Evolutionary conservation across 805 yeast genomes (phyloP), one percentile per base, ranked within the genome.

Genomic region (Hermanozyma aechmeae): DNA sequence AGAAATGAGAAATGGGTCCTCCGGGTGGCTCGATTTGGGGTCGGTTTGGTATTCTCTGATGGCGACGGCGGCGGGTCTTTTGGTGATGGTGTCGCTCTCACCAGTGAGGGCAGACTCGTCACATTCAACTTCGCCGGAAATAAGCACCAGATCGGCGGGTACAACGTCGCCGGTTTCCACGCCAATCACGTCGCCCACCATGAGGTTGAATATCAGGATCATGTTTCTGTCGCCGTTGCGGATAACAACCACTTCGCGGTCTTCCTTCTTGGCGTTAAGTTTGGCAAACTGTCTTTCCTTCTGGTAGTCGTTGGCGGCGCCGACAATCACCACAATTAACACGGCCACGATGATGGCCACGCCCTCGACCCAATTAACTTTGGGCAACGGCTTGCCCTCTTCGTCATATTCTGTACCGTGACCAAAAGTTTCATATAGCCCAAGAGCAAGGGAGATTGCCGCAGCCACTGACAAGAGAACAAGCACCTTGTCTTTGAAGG

Each of bases 351-450:
- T 72, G 49, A 92, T 92, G 23, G 98, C 99, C 22, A 87, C 95
- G 43, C 99, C 99, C 62, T 92, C 99, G 27, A 93, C 95, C 96
- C 97, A 92, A 46, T 89, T 95, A 18, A 92, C 93, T 45, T 76
- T 73, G 12, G 96, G 96, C 31, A 76, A 53, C 13, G 73, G 64
- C 14, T 73, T 65, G 16, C 95, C 95, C 39, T 84, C 83, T 5
- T 71, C 75, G 51, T 89, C 96, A 43, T 71, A 71, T 47, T 73
- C 75, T 0, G 83, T 65, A 0, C 79, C 86, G 40, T 81, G 82
- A 24, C 93, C 95, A 58, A 86, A 80, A 2, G 94, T 77, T 56
- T 92, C 94, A 51, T 92, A 92, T 6, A 92, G 64, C 0, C 98
- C 99, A 28, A 92, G 59, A 0, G 94, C 89, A 28, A 92, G 67